Base-by-base conservation (phyloP, 257 asterid genomes). In the Capsicum pubescens region DNA sequence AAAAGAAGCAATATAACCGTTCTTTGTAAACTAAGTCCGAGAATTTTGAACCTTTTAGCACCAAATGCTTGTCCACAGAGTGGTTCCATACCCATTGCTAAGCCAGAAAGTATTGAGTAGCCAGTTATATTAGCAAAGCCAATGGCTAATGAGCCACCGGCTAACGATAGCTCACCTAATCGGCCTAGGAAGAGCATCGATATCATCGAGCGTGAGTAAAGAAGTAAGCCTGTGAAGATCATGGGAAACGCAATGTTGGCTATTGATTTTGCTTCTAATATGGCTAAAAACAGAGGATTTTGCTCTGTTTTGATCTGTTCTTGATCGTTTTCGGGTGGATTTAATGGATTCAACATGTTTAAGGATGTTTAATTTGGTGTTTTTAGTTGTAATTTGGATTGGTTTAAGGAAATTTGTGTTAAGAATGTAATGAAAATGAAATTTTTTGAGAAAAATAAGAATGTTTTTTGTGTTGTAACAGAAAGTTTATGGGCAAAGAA, bases 61-160 rank as follows among this genome's bases (percentile, higher is more conserved):
- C 95, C 95, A 56, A 82, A 92, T 21, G 95, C 93, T 48, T 92
- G 95, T 44, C 90, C 94, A 85, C 95, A 92, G 1, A 92, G 91
- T 21, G 94, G 93, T 82, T 92, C 95, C 94, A 92, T 92, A 2
- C 95, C 95, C 84, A 85, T 88, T 60, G 93, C 86, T 5, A 92
- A 90, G 15, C 95, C 95, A 50, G 93, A 92, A 77, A 92, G 91
- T 42, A 92, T 83, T 3, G 95, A 90, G 85, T 91, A 90, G 9
- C 94, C 95, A 26, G 89, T 90, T 87, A 92, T 90, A 88, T 92
- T 88, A 0, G 89, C 90, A 71, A 88, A 86, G 4, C 93, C 92
- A 0, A 90, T 42, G 10, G 95, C 95, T 1, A 92, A 85, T 1
- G 95, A 84, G 3, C 95, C 95, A 26, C 91, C 95, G 14, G 95